Evolutionary conservation across 1,139 yeast species (phyloP).

Genomic region (Candida tropicalis): DNA sequence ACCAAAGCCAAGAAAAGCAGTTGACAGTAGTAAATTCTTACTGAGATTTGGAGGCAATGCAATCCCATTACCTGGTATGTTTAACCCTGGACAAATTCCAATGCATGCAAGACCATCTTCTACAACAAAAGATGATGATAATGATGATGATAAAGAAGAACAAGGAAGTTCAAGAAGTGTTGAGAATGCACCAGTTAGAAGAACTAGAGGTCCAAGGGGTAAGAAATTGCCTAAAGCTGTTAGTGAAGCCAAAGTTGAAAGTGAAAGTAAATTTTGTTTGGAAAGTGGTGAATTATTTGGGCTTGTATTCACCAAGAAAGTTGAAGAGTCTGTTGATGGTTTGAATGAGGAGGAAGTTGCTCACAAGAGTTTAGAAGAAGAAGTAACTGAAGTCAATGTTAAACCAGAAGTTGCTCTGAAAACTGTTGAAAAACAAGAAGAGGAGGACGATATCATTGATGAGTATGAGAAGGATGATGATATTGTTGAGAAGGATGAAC

Average conservation of each 20-base stretch:
- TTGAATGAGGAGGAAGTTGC: neutral
- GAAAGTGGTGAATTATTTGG: slow-evolving; percentile 44
- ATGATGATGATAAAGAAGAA: slow-evolving; percentile 5
- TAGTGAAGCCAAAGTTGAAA: slow-evolving; percentile 44
- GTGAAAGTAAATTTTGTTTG: slow-evolving; percentile 30
- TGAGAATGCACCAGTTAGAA: slow-evolving; percentile 27
- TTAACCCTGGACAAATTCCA: slow-evolving; percentile 27
- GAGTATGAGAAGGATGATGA: no score
- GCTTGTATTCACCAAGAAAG: slow-evolving; percentile 16
- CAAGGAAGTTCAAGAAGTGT: slow-evolving; percentile 10
- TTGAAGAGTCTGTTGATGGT: slow-evolving; percentile 3
- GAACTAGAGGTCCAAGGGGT: slow-evolving; percentile 80
- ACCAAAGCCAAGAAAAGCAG: slow-evolving; percentile 2
- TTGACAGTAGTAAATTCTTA: neutral
- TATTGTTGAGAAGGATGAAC: no score
- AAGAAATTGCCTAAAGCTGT: slow-evolving; percentile 72
- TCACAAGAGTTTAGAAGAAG: no score
- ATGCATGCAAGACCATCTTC: slow-evolving; percentile 7
- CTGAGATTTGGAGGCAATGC: slow-evolving; percentile 52
- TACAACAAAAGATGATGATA: slow-evolving; percentile 9
- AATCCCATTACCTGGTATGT: slow-evolving; percentile 69
- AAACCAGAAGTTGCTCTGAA: no score
- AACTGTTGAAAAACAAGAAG: no score
- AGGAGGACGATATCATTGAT: no score
- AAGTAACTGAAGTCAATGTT: neutral